These are phyloP conservation scores for Thymus quinquecostatus DNA, from an alignment of 257 asterid species.

Conservation along the genomic window DNA sequence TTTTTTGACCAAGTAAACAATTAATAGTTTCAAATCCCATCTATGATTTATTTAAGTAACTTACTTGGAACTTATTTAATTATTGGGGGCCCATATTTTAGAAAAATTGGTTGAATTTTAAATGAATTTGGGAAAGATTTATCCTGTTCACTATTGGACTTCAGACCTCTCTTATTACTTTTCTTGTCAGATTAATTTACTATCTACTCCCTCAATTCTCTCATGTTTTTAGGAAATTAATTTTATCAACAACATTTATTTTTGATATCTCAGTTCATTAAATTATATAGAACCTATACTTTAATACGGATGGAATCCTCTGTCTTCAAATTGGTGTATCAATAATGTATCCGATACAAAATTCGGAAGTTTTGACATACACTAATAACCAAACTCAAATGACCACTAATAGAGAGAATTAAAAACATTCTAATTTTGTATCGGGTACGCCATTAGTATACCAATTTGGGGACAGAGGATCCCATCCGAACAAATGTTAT, in stretches of 20 bases:
- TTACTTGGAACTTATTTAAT: conserved; percentile 11
- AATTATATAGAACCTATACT: not conserved
- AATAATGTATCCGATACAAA: too few relatives aligned
- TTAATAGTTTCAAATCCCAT: conserved; percentile 11
- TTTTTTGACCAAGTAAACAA: conserved; percentile 40
- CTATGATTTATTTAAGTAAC: not conserved
- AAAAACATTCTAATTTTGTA: too few relatives aligned
- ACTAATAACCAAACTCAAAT: too few relatives aligned
- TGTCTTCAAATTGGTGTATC: too few relatives aligned
- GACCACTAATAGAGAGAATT: too few relatives aligned
- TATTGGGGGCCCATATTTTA: conserved; percentile 23
- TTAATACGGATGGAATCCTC: too few relatives aligned
- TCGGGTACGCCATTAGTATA: too few relatives aligned
- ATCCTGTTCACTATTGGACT: conserved; percentile 20
- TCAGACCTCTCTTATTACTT: conserved; percentile 10
- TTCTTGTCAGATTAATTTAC: not conserved
- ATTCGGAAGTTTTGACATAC: too few relatives aligned
- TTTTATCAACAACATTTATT: not conserved
- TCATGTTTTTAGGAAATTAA: not conserved
- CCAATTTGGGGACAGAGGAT: too few relatives aligned
- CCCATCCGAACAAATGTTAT: too few relatives aligned
- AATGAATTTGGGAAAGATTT: conserved; percentile 13
- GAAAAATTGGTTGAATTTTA: conserved; percentile 16
- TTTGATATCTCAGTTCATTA: not conserved
- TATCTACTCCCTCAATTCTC: not conserved